Evolutionary conservation across 78 protist genomes (phyloP).

Genomic region (Salpingoeca rosetta): DNA sequence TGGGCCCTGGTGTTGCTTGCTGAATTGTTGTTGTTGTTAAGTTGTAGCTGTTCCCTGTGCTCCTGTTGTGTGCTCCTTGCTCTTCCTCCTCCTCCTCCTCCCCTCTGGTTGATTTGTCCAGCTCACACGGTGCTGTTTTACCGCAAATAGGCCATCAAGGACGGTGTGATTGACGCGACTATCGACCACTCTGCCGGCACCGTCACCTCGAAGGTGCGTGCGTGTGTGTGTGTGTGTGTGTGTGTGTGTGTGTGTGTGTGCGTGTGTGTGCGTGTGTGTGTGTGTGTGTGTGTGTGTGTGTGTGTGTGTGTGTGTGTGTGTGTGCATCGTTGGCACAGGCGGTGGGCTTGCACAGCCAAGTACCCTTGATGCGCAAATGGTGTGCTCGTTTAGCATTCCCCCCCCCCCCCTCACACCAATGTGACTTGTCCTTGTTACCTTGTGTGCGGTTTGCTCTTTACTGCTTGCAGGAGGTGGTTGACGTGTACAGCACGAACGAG

Average conservation of each 20-base stretch:
- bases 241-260: too few relatives aligned
- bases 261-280: too few relatives aligned
- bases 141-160: conserved; percentile 62
- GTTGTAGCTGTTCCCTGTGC: too few relatives aligned
- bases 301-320: too few relatives aligned
- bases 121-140: background rate
- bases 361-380: too few relatives aligned
- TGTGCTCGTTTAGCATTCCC: background rate
- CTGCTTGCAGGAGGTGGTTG: conserved; percentile 37
- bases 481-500: conserved; percentile 74
- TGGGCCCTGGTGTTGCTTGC: background rate
- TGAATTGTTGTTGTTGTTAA: background rate
- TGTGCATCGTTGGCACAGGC: too few relatives aligned
- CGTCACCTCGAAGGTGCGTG: conserved; percentile 38
- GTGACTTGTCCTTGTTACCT: background rate
- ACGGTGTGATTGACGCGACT: conserved; percentile 78
- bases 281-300: too few relatives aligned
- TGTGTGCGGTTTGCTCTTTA: background rate
- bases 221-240: background rate
- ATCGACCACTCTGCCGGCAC: conserved; percentile 65
- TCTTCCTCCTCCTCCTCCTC: background rate
- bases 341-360: too few relatives aligned
- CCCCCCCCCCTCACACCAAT: background rate
- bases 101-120: too few relatives aligned
- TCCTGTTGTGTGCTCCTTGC: background rate